Evolutionary conservation across 352 stramenopile species (phyloP).

Genomic region (Globisporangium spiculum): DNA sequence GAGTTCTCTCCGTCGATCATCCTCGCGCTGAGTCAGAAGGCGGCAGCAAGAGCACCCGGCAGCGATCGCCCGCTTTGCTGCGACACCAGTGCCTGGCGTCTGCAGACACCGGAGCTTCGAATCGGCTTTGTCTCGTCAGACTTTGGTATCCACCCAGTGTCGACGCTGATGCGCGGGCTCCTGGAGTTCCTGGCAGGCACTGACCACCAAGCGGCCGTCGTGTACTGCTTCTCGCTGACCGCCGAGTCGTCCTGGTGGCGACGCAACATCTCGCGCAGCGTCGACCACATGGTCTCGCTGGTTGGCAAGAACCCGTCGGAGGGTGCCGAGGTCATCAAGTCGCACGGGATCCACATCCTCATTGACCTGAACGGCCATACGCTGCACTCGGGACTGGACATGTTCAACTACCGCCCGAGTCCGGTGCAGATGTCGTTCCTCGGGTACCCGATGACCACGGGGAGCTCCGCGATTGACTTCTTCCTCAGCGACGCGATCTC

Average conservation of each 20-base stretch:
- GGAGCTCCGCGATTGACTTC: constrained; percentile 56
- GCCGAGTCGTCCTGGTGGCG: constrained; percentile 72
- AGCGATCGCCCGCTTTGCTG: constrained; percentile 15
- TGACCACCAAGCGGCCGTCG: constrained; percentile 27
- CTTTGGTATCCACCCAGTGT: constrained; percentile 80
- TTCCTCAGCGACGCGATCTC: constrained; percentile 62
- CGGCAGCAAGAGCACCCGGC: no score
- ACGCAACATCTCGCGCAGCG: constrained; percentile 65
- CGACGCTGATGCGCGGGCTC: constrained; percentile 62
- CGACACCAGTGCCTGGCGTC: constrained; percentile 15
- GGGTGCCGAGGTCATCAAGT: constrained; percentile 49
- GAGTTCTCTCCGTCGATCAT: constrained; percentile 35
- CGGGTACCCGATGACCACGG: constrained; percentile 77
- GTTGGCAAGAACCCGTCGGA: constrained; percentile 46
- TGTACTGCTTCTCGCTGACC: constrained; percentile 76
- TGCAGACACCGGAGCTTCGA: constrained; percentile 35
- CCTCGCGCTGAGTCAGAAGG: constrained; percentile 19
- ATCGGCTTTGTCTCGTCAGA: constrained; percentile 81
- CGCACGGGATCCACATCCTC: constrained; percentile 64
- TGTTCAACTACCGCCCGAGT: constrained; percentile 60
- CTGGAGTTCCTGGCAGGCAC: constrained; percentile 41
- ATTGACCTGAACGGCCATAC: constrained; percentile 87
- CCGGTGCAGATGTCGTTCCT: constrained; percentile 74
- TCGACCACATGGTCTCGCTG: constrained; percentile 70
- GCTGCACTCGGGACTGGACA: constrained; percentile 61